Base-by-base conservation (phyloP, 768 basidiomycete genomes). In the Lyophyllum semitale region DNA sequence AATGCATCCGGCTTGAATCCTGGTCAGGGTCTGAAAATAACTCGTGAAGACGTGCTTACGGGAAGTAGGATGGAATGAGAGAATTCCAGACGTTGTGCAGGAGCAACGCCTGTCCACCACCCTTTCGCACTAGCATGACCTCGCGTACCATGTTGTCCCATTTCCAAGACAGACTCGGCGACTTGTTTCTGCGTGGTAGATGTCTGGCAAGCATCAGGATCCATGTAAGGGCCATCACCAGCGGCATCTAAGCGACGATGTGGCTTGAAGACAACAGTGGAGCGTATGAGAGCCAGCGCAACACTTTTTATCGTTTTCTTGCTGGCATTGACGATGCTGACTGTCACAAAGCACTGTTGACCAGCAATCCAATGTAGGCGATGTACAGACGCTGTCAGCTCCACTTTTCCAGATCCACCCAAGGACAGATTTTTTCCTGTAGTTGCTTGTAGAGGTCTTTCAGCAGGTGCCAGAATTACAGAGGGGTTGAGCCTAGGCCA, bases 91-190 rank as follows among this genome's bases (percentile, higher is more conserved):
- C 76, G 74, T 58, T 87, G 83, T 1, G 84, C 83, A 3, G 88
- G 74, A 13, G 75, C 71, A 6, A 95, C 84, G 8, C 95, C 95
- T 5, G 84, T 78, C 93, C 94, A 96, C 89, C 92, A 96, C 1
- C 93, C 94, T 63, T 85, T 87, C 22, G 85, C 89, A 38, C 89
- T 93, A 9, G 88, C 89, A 65, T 84, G 80, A 2, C 89, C 89
- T 58, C 81, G 80, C 7, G 83, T 70, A 25, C 81, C 82, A 37
- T 78, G 78, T 46, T 87, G 82, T 6, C 86, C 84, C 66, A 86
- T 84, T 60, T 86, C 83, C 25, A 96, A 76, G 4, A 74, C 74
- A 29, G 83, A 80, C 63, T 86, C 85, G 1, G 85, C 81, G 1
- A 95, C 76, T 58, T 83, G 78, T 66, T 88, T 90, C 49, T 77